Base-by-base conservation (phyloP, 805 yeast species). In the Ogataea sp. region DNA sequence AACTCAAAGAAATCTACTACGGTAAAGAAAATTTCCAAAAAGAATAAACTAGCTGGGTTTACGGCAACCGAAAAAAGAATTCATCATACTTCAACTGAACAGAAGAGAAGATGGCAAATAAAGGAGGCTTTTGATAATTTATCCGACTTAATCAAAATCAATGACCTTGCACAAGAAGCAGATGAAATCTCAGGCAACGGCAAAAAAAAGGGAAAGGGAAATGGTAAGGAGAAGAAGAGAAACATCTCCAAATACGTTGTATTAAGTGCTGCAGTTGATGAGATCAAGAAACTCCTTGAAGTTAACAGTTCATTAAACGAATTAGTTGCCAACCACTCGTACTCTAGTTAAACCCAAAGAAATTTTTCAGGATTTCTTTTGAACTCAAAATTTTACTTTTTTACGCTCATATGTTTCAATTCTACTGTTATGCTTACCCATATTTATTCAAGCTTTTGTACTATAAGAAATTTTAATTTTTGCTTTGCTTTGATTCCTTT, bases 71-170 rank as follows among this genome's bases (percentile, higher is more conserved):
- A 66, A 43, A 62, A 58, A 40, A 50, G 65, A 34, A 37, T 46
- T 25, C 55, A 60, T 38, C 71, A 66, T 46, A 58, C 65, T 9
- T 49, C 56, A 18, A 57, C 64, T 20, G 71, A 66, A 46, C 67
- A 65, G 44, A 55, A 53, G 40, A 48, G 71, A 24, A 50, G 71
- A 33, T 48, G 52, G 29, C 47, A 54, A 39, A 65, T 67, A 20
- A 63, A 59, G 40, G 52, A 50, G 13, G 61, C 70, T 2, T 66
- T 61, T 44, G 66, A 64, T 31, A 33, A 49, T 14, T 47, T 66
- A 17, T 54, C 60, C 20, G 45, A 40, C 3, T 45, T 59, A 9
- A 50, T 59, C 10, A 39, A 48, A 20, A 29, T 45, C 3, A 39
- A 43, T 8, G 6, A 48, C 41, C 13, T 47, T n/a, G n/a, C n/a